Percentiles rank a stretch among this genome's conserved stretches.
phyloP scores from a whole-genome alignment of 192 early-diverging fungal species.

The Umbelopsis vinacea region DNA sequence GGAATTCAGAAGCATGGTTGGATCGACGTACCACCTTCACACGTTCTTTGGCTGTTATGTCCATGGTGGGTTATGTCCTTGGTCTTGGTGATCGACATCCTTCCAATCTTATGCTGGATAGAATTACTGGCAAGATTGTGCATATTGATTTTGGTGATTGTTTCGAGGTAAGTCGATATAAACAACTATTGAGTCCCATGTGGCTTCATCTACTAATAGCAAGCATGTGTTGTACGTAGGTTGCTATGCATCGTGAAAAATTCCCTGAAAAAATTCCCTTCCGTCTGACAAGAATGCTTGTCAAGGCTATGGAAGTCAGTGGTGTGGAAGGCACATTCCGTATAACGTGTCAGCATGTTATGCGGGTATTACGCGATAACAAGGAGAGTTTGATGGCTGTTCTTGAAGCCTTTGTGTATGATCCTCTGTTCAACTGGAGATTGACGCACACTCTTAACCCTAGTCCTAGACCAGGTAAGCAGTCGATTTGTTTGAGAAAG shows the following conservation, averaged over 20 bases:
- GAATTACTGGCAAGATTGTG: conserved; percentile 88
- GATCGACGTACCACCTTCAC: conserved; percentile 96
- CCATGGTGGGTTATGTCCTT: conserved; percentile 98
- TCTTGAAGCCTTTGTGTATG: conserved; percentile 96
- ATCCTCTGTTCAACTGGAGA: conserved; percentile 93
- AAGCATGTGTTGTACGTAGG: conserved; percentile 41
- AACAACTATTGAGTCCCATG: background rate
- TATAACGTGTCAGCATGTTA: conserved; percentile 94
- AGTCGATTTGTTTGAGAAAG: no score
- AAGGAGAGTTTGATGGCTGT: conserved; percentile 98
- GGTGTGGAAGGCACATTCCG: conserved; percentile 97
- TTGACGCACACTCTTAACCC: conserved; percentile 56
- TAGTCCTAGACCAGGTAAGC: conserved; percentile 44
- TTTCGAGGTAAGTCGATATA: conserved; percentile 71
- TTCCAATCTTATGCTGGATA: conserved; percentile 92
- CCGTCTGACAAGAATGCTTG: conserved; percentile 96
- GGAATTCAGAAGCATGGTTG: conserved; percentile 95
- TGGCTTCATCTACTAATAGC: no score
- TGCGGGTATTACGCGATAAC: conserved; percentile 93
- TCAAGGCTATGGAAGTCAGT: conserved; percentile 97
- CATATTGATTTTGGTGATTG: conserved; percentile 99
- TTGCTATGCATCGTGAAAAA: conserved; percentile 94
- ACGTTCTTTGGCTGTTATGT: conserved; percentile 93
- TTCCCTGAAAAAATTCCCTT: conserved; percentile 99
- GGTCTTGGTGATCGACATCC: conserved; percentile 97